A percentile compares a stretch with the other conserved stretches of the same genome.
Evolutionary conservation across 345 rosid genomes (phyloP).

Genomic region (Eutrema japonicum): DNA sequence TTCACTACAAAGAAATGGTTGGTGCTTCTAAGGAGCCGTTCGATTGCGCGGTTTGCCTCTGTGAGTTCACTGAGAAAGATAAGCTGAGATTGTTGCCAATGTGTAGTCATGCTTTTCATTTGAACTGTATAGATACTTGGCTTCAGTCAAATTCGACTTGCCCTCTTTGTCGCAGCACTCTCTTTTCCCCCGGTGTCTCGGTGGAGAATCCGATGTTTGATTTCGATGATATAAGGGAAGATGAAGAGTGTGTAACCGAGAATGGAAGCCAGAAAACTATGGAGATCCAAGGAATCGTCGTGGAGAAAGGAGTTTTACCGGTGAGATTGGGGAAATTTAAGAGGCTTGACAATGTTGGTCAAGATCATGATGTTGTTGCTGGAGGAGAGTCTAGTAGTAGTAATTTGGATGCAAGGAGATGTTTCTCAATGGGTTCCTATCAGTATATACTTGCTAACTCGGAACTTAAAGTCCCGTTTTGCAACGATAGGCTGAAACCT

Average conservation of each 20-base stretch:
- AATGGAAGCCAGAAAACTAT: conserved; percentile 54
- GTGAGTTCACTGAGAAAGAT: conserved; percentile 82
- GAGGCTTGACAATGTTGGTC: conserved; percentile 46
- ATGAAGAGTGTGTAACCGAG: conserved; percentile 54
- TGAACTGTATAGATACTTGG: conserved; percentile 88
- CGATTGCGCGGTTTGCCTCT: conserved; percentile 91
- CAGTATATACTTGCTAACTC: conserved; percentile 75
- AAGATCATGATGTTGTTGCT: conserved; percentile 44
- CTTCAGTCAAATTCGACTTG: conserved; percentile 80
- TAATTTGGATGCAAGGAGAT: conserved; percentile 78
- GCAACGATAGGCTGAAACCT: conserved; percentile 40
- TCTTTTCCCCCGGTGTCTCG: conserved; percentile 66
- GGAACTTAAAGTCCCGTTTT: conserved; percentile 61
- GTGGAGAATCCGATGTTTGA: conserved; percentile 73
- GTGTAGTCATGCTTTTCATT: conserved; percentile 93
- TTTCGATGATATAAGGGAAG: conserved; percentile 69
- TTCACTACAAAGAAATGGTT: conserved; percentile 71
- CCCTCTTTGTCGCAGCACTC: conserved; percentile 82
- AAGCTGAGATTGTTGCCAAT: conserved; percentile 78
- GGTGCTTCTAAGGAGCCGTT: conserved; percentile 70
- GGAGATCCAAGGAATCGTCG: conserved; percentile 66
- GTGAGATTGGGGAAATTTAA: conserved; percentile 85
- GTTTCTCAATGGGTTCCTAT: conserved; percentile 89
- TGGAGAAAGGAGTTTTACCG: conserved; percentile 67
- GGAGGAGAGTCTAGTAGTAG: conserved; percentile 87